Evolutionary conservation across 2,329 filamentous ascomycete species (phyloP), one percentile per base, ranked within the genome.

Genomic region (Aspergillus udagawae): DNA sequence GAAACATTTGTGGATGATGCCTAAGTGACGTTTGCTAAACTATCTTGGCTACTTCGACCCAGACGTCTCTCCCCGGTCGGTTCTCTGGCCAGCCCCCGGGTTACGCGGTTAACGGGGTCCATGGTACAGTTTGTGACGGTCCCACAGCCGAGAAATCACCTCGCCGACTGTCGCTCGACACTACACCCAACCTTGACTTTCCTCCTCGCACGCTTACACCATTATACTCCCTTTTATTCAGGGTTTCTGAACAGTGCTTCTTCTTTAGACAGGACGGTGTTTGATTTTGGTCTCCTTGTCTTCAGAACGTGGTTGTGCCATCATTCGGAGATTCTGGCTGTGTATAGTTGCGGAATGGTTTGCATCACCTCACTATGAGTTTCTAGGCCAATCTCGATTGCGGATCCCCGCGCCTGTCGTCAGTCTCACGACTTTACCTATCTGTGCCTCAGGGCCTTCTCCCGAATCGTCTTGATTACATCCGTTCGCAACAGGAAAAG

Each of bases 41-140:
- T 48, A 51, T 29, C 50, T 41, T 58, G 42, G 25, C n/a, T 23
- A 20, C 42, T 45, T 49, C 35, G 23, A 47, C 17, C 32, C 52
- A 42, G 42, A 17, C 38, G 20, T 41, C 27, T 32, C 28, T 51
- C 21, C 17, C 14, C 47, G 8, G 27, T 49, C 32, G 9, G 10
- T n/a, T 52, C 23, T 41, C 14, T 32, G 28, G 14, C 29, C 35
- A 35, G 21, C 49, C 54, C 49, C 53, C 49, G 53, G 54, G 59
- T 62, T 63, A 62, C 62, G 62, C 59, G 60, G 60, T 60, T 60
- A 25, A 14, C 38, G 27, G 51, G 59, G 57, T 57, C 64, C 64
- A 66, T 66, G 64, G 64, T 65, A 64, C 63, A 54, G 3, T 57
- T 57, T 48, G 54, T 60, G 47, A 61, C 62, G 48, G 49, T 54